Base-by-base conservation (phyloP, 208 protist species). In the Acanthamoeba healyi region DNA sequence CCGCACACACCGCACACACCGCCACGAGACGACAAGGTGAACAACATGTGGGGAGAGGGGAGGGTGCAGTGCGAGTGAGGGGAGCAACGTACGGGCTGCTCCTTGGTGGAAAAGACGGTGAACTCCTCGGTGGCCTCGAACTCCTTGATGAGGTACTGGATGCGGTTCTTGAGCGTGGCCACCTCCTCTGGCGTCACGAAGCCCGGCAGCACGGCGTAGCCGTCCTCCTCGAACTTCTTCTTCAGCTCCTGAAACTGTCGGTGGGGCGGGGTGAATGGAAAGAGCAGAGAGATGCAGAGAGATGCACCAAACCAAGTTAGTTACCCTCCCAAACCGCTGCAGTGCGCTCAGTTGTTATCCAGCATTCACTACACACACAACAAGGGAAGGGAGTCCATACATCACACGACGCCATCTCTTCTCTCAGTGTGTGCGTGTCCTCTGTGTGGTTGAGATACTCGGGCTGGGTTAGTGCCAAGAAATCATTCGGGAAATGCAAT, bases 101-200 rank as follows among this genome's bases (percentile, higher is more conserved):
- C 65, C 32, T 93, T 93, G 15, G 88, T 93, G 29, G 88, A 93
- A 26, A 93, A 93, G 44, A 94, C 70, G 67, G 70, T 87, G 61
- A 54, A 72, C 10, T 87, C 49, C 4, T 81, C 72, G 36, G 70
- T 87, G 6, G 67, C 10, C 26, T 94, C 51, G 34, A 90, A 94
- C 44, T 94, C 93, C 26, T 94, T 67, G 51, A 94, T 84, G 29
- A 94, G 79, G 15, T 88, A 7, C 32, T 61, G 19, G 15, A 90
- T 79, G 24, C 93, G 54, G 19, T 22, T 19, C 24, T 70, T 88
- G 67, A 94, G 70, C 19, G 17, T 49, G 7, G 67, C 54, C 26
- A 94, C n/a, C 26, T 94, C 79, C 40, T 94, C 79, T 1, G 61
- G 24, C 1, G 51, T 51, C 46, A 91, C 77, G 15, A 92, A 61